A percentile compares a stretch with the other conserved stretches of the same genome.
Evolutionary conservation across 352 stramenopile species (phyloP).

Genomic region (Pythium aquatile): DNA sequence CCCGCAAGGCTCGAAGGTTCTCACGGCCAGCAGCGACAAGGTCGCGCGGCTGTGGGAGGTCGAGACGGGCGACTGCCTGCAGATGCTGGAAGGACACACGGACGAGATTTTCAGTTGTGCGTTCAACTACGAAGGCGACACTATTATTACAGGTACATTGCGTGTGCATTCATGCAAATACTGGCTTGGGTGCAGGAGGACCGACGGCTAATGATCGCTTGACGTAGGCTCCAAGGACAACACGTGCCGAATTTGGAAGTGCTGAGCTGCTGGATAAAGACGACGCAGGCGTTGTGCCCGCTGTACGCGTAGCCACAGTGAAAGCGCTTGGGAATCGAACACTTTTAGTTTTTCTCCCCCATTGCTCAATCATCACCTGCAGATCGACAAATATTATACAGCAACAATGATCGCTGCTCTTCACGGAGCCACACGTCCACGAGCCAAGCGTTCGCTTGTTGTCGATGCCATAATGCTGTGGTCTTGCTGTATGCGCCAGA

Average conservation of each 20-base stretch:
- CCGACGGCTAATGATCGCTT: background rate
- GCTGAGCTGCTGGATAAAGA: conserved; percentile 26
- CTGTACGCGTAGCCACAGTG: background rate
- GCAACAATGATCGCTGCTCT: too few species aligned
- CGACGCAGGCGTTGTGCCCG: too few species aligned
- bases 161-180: too few species aligned
- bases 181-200: background rate
- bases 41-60: conserved; percentile 93
- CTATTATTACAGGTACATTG: conserved; percentile 92
- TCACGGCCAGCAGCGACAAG: conserved; percentile 94
- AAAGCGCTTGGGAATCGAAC: background rate
- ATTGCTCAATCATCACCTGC: background rate
- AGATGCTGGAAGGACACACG: conserved; percentile 95
- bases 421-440: too few species aligned
- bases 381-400: too few species aligned
- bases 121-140: conserved; percentile 97
- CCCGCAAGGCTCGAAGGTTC: conserved; percentile 92
- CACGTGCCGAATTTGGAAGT: conserved; percentile 85
- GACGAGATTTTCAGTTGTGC: conserved; percentile 96
- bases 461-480: too few species aligned
- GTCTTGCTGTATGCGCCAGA: too few species aligned
- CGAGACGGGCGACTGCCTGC: conserved; percentile 92
- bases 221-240: conserved; percentile 78
- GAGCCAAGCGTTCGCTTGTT: too few species aligned
- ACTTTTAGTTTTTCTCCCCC: background rate